Evolutionary conservation across 441 rosid species (phyloP).

Genomic region (Adansonia rubrostipa): DNA sequence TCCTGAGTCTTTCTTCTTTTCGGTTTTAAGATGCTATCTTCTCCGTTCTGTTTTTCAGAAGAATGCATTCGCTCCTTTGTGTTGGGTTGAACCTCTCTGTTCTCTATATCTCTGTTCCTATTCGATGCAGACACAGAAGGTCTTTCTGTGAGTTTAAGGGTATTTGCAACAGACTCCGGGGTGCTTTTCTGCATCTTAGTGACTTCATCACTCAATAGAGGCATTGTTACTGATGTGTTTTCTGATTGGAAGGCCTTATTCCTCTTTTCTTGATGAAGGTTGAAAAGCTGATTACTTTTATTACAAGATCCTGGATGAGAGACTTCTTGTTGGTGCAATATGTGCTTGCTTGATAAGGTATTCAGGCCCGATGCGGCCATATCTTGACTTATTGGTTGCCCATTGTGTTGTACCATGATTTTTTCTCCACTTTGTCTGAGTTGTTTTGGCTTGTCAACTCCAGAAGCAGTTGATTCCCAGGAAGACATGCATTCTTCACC

Average conservation of each 20-base stretch:
- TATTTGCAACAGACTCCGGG: conserved; percentile 37
- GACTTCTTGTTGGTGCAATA: conserved; percentile 37
- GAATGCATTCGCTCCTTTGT: conserved; percentile 44
- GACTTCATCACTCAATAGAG: conserved; percentile 36
- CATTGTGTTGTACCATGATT: conserved; percentile 36
- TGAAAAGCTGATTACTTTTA: conserved; percentile 35
- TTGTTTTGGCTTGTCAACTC: conserved; percentile 40
- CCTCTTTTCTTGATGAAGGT: conserved; percentile 38
- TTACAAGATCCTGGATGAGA: background rate
- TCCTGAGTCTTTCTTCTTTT: conserved; percentile 51
- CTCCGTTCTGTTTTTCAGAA: conserved; percentile 37
- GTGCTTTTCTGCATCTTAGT: conserved; percentile 38
- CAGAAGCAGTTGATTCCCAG: conserved; percentile 52
- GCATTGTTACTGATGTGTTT: conserved; percentile 35
- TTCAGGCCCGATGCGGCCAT: conserved; percentile 29
- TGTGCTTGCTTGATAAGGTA: conserved; percentile 36
- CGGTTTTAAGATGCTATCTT: conserved; percentile 47
- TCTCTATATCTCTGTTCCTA: conserved; percentile 34
- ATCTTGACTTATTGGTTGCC: conserved; percentile 35
- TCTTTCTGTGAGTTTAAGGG: conserved; percentile 38
- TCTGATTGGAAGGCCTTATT: conserved; percentile 41
- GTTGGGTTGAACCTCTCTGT: conserved; percentile 40
- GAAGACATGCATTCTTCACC: conserved; percentile 58
- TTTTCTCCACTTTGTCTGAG: conserved; percentile 33
- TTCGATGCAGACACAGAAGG: conserved; percentile 34